Evolutionary conservation across 1,284 basidiomycete genomes (phyloP).

Genomic region (Ganoderma sp.): DNA sequence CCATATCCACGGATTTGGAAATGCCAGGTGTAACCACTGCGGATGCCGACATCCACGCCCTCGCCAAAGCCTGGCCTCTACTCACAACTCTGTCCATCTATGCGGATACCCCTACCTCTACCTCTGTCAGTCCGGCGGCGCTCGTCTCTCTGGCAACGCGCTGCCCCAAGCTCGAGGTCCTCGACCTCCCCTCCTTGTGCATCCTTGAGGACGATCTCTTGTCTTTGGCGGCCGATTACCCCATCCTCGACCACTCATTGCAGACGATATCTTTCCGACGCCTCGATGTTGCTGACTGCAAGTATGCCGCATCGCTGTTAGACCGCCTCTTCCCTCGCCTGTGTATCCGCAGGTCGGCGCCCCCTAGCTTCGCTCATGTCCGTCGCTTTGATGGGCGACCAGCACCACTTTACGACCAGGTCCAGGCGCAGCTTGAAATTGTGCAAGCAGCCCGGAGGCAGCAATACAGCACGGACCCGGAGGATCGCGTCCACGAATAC

Average conservation of each 20-base stretch:
- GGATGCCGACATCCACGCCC: neutral
- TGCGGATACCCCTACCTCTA: no score
- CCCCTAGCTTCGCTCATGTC: neutral
- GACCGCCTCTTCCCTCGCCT: slow-evolving; percentile 4
- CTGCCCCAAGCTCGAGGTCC: neutral
- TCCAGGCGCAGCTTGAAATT: neutral
- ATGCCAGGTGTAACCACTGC: neutral
- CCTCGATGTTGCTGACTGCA: neutral
- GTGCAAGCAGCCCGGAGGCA: neutral
- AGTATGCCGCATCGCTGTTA: neutral
- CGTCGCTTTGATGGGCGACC: neutral
- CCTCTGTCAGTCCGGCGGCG: neutral
- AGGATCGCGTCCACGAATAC: neutral
- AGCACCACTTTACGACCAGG: neutral
- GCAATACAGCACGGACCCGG: neutral
- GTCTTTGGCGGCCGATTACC: neutral
- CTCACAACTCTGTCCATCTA: neutral
- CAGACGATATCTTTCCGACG: neutral
- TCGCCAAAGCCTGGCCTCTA: neutral
- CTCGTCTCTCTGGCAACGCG: neutral
- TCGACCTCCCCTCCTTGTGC: neutral
- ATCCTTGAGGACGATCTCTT: neutral
- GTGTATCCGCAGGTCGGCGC: neutral
- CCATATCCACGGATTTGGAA: no score
- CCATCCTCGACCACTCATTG: neutral